Base-by-base conservation (phyloP, 768 basidiomycete genomes). In the Termitomyces titanicus region DNA sequence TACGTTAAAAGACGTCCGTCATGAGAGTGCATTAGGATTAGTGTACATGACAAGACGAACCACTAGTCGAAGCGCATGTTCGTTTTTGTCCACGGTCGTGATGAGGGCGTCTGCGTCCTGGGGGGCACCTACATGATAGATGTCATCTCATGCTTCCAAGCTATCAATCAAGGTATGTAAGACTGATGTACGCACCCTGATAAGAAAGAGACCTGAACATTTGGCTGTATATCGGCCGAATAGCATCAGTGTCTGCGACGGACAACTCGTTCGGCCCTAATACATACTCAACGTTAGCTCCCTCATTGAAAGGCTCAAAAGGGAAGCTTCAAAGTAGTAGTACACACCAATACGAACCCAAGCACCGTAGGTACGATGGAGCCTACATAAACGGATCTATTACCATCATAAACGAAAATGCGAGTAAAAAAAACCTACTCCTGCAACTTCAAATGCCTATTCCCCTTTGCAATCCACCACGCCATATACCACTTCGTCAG, bases 241-340 rank as follows among this genome's bases (percentile, higher is more conserved):
- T 50, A 46, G 69, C 49, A 58, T 47, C 54, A 52, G 59, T 39
- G 56, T 60, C 52, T 54, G 66, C 58, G 20, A 75, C 53, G 29
- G 73, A 73, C 7, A 74, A 53, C 51, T 74, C 73, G 33, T 74
- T 73, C 33, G 74, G 74, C 12, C 74, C 73, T 75, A 53, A n/a
- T n/a, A n/a, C n/a, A n/a, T n/a, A n/a, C 7, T 44, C 50, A 13
- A 15, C 12, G 12, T 42, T 9, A 15, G 11, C 20, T 22, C 15
- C 33, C 10, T 10, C 10, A 37, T 25, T 17, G 42, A 20, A 17
- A n/a, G n/a, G n/a, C n/a, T n/a, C n/a, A n/a, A n/a, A n/a, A n/a
- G n/a, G n/a, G n/a, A n/a, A n/a, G 29, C 29, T 29, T 29, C 29
- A n/a, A n/a, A n/a, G n/a, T n/a, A n/a, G n/a, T n/a, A n/a, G n/a